Evolutionary conservation across 2,329 filamentous ascomycete genomes (phyloP).

Genomic region (Herpomyces periplanetae): DNA sequence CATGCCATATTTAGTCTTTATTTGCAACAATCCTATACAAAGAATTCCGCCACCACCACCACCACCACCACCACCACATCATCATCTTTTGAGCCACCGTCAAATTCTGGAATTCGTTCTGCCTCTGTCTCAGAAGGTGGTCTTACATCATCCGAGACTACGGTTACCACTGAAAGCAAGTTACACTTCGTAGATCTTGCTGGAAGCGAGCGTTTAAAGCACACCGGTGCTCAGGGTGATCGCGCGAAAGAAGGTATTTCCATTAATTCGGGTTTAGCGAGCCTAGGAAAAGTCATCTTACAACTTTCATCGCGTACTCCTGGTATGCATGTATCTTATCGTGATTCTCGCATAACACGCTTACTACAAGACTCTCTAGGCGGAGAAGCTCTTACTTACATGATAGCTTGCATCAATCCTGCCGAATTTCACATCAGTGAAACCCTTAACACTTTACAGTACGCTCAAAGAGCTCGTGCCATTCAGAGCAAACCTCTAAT

Average conservation of each 20-base stretch:
- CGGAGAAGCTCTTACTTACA: constrained; percentile 90
- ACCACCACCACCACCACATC: constrained; percentile 27
- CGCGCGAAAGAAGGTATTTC: constrained; percentile 84
- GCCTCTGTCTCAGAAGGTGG: constrained; percentile 53
- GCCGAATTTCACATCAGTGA: constrained; percentile 91
- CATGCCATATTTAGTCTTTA: constrained; percentile 92
- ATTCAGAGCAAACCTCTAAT: constrained; percentile 95
- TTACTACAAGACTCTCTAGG: constrained; percentile 82
- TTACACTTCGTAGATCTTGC: constrained; percentile 92
- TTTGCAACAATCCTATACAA: constrained; percentile 41
- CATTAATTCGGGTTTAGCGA: constrained; percentile 80
- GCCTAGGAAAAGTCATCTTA: constrained; percentile 86
- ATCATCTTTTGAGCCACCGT: too few species aligned
- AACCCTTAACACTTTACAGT: constrained; percentile 70
- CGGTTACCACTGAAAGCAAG: constrained; percentile 79
- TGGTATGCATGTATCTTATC: constrained; percentile 75
- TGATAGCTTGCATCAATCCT: constrained; percentile 93
- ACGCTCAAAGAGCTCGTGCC: constrained; percentile 69
- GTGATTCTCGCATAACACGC: constrained; percentile 82
- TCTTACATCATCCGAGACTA: constrained; percentile 20
- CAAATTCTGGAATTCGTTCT: too few species aligned
- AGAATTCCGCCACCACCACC: constrained; percentile 8
- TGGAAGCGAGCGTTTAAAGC: constrained; percentile 81
- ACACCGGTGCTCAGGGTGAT: constrained; percentile 77
- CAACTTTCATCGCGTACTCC: constrained; percentile 64